Percentiles rank a stretch among this genome's conserved stretches.
Conservation (phyloP, 192 early-diverging fungal species). For the Podila verticillata region DNA sequence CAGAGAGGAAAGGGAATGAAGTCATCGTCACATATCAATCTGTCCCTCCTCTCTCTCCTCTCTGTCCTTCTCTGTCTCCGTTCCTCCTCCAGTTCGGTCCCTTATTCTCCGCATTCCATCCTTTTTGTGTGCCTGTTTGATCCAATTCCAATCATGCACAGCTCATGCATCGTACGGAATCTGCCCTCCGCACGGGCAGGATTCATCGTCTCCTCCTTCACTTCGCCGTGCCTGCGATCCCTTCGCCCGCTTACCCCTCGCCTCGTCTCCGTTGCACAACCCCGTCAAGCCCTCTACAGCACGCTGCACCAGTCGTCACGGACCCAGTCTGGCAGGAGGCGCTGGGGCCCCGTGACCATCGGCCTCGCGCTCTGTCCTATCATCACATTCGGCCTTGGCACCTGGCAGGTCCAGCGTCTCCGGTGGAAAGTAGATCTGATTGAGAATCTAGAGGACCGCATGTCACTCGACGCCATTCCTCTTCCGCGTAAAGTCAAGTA, state of each 20-base stretch:
- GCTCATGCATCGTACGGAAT: neutral
- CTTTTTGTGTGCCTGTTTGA: neutral
- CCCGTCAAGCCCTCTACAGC: neutral
- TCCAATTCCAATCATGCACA: neutral
- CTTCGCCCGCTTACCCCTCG: too few relatives aligned
- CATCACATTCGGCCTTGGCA: constrained; percentile 77
- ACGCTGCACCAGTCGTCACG: constrained; percentile 30
- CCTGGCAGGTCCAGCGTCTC: constrained; percentile 90
- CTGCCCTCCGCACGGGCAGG: neutral
- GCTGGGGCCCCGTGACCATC: constrained; percentile 39
- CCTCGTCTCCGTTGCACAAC: too few relatives aligned
- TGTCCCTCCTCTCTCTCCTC: too few relatives aligned
- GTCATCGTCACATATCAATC: too few relatives aligned
- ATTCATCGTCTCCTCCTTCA: neutral
- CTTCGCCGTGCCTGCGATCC: too few relatives aligned
- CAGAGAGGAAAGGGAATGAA: too few relatives aligned
- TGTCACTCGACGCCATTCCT: constrained; percentile 69
- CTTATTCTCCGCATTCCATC: neutral
- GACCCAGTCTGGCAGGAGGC: constrained; percentile 29
- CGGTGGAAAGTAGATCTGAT: constrained; percentile 90
- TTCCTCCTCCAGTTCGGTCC: neutral
- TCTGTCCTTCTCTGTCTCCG: neutral
- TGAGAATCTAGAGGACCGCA: constrained; percentile 70
- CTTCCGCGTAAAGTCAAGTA: constrained; percentile 75
- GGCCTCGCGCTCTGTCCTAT: constrained; percentile 60